Evolutionary conservation across 2,329 filamentous ascomycete species (phyloP), one percentile per base, ranked within the genome.

Genomic region (Sporothrix globosa): DNA sequence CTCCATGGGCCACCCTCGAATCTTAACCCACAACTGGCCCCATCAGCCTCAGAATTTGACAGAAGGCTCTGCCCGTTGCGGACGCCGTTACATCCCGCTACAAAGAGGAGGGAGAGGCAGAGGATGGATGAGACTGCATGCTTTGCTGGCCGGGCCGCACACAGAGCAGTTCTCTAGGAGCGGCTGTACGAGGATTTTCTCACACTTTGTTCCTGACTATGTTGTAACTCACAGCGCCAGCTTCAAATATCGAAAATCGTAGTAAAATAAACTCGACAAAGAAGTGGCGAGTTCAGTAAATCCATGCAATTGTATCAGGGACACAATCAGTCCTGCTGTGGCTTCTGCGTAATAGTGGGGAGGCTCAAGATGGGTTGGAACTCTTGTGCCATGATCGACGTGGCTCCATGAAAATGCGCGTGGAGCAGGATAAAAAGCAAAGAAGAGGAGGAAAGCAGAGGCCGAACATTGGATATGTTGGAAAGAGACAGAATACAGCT

Each of bases 321-420:
- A 14, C 24, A 56, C 27, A 34, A 27, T 27, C 52, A 27, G 3
- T 27, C 24, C 24, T 56, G 53, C 27, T 30, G 27, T 34, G 19
- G 53, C 34, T 56, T 56, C 14, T 30, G 24, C 13, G 27, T 17
- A 30, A 30, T 68, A 68, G 70, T 70, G 70, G 71, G 70, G 71
- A 70, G 54, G 46, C 46, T 63, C 56, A 58, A 73, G 75, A 68
- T 74, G 73, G 74, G 72, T 75, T 74, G 74, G 75, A 75, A 76
- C 24, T 76, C 73, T 76, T 41, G 76, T 77, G 74, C 74, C 75
- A 71, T 75, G 75, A 74, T 77, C 78, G 73, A 80, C 78, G 78
- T 80, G 78, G 78, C 78, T 79, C 78, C 78, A 76, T 73, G 74
- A 61, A 69, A 74, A 71, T 71, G 69, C 70, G 53, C 61, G 27